Evolutionary conservation across 2,329 filamentous ascomycete species (phyloP).

Genomic region (Raffaelea ambrosiae): DNA sequence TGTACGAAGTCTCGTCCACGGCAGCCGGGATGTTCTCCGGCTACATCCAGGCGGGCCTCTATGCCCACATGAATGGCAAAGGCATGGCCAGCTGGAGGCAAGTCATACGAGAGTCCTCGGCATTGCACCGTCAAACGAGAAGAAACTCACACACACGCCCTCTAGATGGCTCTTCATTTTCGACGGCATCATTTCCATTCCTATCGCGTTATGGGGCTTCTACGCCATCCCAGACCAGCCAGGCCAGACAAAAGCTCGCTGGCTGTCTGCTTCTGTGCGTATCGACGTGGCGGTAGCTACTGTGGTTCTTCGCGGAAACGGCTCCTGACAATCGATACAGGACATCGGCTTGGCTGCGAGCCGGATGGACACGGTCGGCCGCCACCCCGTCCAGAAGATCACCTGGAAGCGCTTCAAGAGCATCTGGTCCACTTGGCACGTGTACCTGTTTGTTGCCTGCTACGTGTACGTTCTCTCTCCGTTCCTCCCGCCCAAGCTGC

Average conservation of each 20-base stretch:
- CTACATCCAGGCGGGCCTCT: slow-evolving; percentile 27
- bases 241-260: neutral
- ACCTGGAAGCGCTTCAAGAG: no score
- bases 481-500: neutral
- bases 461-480: neutral
- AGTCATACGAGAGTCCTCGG: no score
- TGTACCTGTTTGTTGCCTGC: slow-evolving; percentile 1
- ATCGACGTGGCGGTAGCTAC: no score
- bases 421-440: no score
- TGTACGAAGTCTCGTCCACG: neutral
- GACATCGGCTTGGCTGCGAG: neutral
- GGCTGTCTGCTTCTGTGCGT: neutral
- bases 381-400: no score
- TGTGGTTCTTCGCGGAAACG: no score
- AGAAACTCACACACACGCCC: neutral
- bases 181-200: slow-evolving; percentile 21
- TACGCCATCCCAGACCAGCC: slow-evolving; percentile 13
- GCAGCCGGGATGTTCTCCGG: slow-evolving; percentile 13
- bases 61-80: slow-evolving; percentile 25
- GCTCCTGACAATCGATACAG: neutral
- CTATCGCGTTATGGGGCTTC: slow-evolving; percentile 14
- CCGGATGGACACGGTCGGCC: slow-evolving; percentile 1
- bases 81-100: slow-evolving; percentile 20
- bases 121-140: no score
- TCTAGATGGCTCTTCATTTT: slow-evolving; percentile 28